Evolutionary conservation across 192 early-diverging fungal genomes (phyloP), one percentile per base, ranked within the genome.

Genomic region (Pecoramyces ruminantium): DNA sequence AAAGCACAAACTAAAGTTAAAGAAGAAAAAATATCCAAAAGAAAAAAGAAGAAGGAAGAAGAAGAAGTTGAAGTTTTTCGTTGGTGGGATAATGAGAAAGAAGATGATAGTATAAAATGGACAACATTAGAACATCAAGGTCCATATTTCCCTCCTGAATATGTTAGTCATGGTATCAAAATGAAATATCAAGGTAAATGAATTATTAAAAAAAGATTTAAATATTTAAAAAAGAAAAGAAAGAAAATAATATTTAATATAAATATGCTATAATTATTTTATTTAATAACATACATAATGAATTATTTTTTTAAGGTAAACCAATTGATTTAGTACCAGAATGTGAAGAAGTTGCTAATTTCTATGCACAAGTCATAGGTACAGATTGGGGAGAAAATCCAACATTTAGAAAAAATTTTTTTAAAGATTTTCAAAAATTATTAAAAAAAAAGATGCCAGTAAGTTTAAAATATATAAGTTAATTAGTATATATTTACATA

Each of bases 341-440:
- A 34, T 92, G 93, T 5, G 97, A 99, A 85, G 97, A 99, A 82
- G 94, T 99, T 0, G 97, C 97, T 2, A 93, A 89, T 16, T 99
- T 98, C 84, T 99, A 92, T 89, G 97, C 96, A 28, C 93, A 89
- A 18, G 79, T 97, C 29, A 81, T 99, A 13, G 94, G 90, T n/a
- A 95, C 95, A 0, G 95, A 97, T 40, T 90, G 93, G 30, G 95
- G 86, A 8, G 87, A 91, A 81, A 98, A 98, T 83, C 88, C 89
- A 29, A 90, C 87, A 25, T 99, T 99, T 83, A 89, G 91, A 81
- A 87, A 89, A 80, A 99, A 99, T 89, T 99, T 99, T 82, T 99
- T 99, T 83, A 83, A 81, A 25, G 97, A 99, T 83, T 99, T 94
- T 85, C 85, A 88, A 80, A 88, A 85, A 30, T 79, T 97, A 18